Evolutionary conservation across 495 filamentous ascomycete species (phyloP).

Genomic region (Penicillium maclennaniae): DNA sequence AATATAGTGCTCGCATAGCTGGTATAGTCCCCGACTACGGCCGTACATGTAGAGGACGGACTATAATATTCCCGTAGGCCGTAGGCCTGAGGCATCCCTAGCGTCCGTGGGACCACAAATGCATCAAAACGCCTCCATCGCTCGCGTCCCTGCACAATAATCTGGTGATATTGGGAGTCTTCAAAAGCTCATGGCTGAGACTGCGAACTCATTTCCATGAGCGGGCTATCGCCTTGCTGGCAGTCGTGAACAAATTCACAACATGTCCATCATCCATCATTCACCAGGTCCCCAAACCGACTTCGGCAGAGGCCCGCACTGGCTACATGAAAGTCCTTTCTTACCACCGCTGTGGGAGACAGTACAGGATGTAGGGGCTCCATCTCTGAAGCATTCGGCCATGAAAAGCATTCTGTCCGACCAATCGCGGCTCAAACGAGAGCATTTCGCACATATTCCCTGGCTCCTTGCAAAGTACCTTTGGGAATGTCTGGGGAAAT

Average conservation of each 20-base stretch:
- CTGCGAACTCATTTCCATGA: neutral
- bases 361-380: conserved; percentile 20
- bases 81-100: too few relatives aligned
- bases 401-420: conserved; percentile 29
- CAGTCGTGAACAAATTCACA: neutral
- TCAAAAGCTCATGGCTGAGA: too few relatives aligned
- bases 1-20: too few relatives aligned
- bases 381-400: conserved; percentile 32
- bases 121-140: too few relatives aligned
- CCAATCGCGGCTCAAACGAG: conserved; percentile 26
- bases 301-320: conserved; percentile 23
- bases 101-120: too few relatives aligned
- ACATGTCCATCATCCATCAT: conserved; percentile 10
- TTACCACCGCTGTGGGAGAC: conserved; percentile 21
- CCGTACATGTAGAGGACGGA: too few relatives aligned
- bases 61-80: too few relatives aligned
- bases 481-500: conserved; percentile 35
- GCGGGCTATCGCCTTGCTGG: neutral
- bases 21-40: too few relatives aligned
- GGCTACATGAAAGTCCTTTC: conserved; percentile 39
- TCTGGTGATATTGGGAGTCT: too few relatives aligned
- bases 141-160: too few relatives aligned
- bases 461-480: conserved; percentile 37
- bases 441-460: conserved; percentile 31
- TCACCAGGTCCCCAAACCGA: neutral